A percentile compares a stretch with the other conserved stretches of the same genome.
These are phyloP conservation scores for Claviceps digitariae DNA, from an alignment of 2,329 filamentous ascomycete genomes.

Conservation along the genomic window DNA sequence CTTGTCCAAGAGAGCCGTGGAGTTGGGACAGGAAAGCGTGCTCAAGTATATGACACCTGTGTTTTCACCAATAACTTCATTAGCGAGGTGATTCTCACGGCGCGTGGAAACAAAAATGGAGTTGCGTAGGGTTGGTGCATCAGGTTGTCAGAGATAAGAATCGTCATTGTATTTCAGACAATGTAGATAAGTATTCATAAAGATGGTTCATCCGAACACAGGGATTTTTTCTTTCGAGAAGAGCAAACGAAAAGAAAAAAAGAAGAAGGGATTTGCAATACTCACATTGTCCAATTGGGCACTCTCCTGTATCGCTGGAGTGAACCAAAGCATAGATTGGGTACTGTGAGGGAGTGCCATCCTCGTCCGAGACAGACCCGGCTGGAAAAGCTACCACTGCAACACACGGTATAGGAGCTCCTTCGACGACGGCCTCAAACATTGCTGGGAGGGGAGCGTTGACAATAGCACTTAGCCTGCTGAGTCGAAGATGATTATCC, in stretches of 20 bases:
- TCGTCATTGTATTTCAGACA: conserved; percentile 93
- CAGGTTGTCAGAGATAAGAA: conserved; percentile 78
- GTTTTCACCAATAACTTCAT: conserved; percentile 9
- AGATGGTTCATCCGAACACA: conserved; percentile 68
- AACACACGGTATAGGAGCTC: conserved; percentile 60
- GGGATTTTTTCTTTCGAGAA: conserved; percentile 11
- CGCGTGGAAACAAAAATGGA: conserved; percentile 2
- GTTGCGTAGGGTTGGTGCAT: conserved; percentile 31
- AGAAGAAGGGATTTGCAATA: too few relatives aligned
- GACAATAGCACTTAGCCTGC: conserved; percentile 55
- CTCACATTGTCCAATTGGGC: conserved; percentile 82
- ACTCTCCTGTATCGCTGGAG: conserved; percentile 86
- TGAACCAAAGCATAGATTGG: conserved; percentile 56
- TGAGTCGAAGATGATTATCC: conserved; percentile 24
- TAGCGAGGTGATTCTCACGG: conserved; percentile 15
- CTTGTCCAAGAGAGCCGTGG: conserved; percentile 23
- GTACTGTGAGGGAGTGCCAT: conserved; percentile 21
- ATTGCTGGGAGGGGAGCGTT: conserved; percentile 50
- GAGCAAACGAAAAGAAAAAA: conserved; percentile 5
- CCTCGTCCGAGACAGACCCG: conserved; percentile 26
- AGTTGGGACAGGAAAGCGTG: conserved; percentile 21
- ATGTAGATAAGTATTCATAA: conserved; percentile 99
- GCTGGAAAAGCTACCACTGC: conserved; percentile 55
- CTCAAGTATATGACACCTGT: conserved; percentile 23
- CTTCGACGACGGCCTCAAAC: conserved; percentile 61